Base-by-base conservation (phyloP, 495 filamentous ascomycete species). In the Hypomontagnella monticulosa region DNA sequence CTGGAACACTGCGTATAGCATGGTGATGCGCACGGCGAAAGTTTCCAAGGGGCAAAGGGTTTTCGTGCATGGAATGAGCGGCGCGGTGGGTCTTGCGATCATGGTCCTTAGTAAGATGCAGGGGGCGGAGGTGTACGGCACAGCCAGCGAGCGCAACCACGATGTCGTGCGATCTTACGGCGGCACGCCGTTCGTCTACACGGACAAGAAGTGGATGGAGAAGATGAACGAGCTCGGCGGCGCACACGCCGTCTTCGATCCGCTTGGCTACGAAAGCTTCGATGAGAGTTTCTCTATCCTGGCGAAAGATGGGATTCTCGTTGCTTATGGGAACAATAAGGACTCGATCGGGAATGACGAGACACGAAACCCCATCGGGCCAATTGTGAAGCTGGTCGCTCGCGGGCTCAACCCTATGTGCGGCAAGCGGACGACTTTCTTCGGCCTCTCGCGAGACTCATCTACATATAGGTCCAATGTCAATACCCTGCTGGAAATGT, bases 31-130 rank as follows among this genome's bases (percentile, higher is more conserved):
- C 38, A 34, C 57, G 4, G 79, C 75, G 4, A 70, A 76, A 15
- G 76, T 82, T 0, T 33, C 61, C 1, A 37, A 52, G 5, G 78
- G 78, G n/a, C 75, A 78, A 51, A 66, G 65, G 32, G 78, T 80
- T 11, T 80, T 82, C 61, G 59, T 82, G 8, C 79, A 82, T 60
- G 79, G 79, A 4, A 69, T 79, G 18, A 78, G 75, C 57, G 79
- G 79, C 5, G 75, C 78, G 3, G 78, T 81, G 0, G 78, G 79
- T 30, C 73, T 67, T 37, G 79, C 71, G 10, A 8, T 75, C 14
- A 58, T 72, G 66, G 36, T 71, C 6, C 71, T 81, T 0, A 73
- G 73, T 44, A 66, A 71, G 49, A 66, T 76, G 11, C 62, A 56
- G 5, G 78, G 79, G 9, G 79, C 78, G 8, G 65, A 69, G 15